phyloP scores from a whole-genome alignment of 257 asterid genomes.

The Eustoma russellianum region DNA sequence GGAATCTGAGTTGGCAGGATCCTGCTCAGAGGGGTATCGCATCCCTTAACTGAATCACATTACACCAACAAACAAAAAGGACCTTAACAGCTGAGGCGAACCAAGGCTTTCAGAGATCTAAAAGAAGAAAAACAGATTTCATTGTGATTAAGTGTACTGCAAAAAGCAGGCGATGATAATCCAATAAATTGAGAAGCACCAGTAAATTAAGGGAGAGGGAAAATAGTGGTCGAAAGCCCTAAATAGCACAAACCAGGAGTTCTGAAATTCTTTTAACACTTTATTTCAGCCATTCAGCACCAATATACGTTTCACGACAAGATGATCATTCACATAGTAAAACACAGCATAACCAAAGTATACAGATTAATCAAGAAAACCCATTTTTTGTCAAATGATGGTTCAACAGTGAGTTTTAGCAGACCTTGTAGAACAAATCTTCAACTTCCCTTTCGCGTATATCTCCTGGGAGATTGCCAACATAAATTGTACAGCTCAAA shows the following conservation, averaged over 20 bases:
- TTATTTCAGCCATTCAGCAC: too few relatives aligned
- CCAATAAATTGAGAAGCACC: too few relatives aligned
- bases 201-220: too few relatives aligned
- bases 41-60: background rate
- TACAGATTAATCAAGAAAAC: too few relatives aligned
- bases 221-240: too few relatives aligned
- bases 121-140: background rate
- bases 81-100: too few relatives aligned
- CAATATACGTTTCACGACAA: too few relatives aligned
- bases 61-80: background rate
- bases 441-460: constrained; percentile 71
- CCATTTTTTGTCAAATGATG: background rate
- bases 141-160: background rate
- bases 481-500: constrained; percentile 58
- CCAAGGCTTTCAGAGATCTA: background rate
- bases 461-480: constrained; percentile 82
- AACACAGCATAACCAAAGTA: background rate
- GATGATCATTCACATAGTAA: background rate
- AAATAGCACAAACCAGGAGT: too few relatives aligned
- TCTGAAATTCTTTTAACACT: too few relatives aligned
- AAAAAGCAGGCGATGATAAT: too few relatives aligned
- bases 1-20: too few relatives aligned
- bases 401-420: background rate
- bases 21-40: too few relatives aligned
- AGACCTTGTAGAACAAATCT: constrained; percentile 76